Base-by-base conservation (phyloP, 495 filamentous ascomycete species). In the Podospora pseudopauciseta region DNA sequence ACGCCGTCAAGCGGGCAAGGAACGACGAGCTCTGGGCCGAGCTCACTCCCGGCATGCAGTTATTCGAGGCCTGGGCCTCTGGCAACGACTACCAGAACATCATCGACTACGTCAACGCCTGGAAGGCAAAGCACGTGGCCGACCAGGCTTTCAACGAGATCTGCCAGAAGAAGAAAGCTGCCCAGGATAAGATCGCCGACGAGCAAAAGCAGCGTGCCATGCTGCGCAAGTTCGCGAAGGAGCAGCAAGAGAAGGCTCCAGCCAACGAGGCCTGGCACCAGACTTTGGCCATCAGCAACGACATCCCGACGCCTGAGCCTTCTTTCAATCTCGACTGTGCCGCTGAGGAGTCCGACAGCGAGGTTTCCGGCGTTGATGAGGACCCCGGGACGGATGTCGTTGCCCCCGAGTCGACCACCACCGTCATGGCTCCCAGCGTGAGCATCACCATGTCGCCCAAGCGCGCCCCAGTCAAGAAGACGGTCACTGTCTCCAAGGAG, bases 191-290 rank as follows among this genome's bases (percentile, higher is more conserved):
- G 39, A 6, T 13, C 2, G 39, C 15, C 39, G 13, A 16, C 39
- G 9, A 9, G 39, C 13, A 49, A 11, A 16, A 32, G 30, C 23
- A 23, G 23, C 23, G 23, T 1, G 23, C 23, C 23, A 23, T 23
- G 23, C 23, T 2, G 23, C 23, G 23, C 23, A 23, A 23, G 23
- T 23, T 23, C 23, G 23, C 23, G 23, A 23, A 23, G 23, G 13
- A 64, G 39, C 34, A 64, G 62, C 4, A 54, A n/a, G 20, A 54
- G 27, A 64, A 64, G 62, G 18, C n/a, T 7, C n/a, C 5, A 19
- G 62, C 9, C 18, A 23, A 54, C 34, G 34, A 53, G 39, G 27
- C n/a, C 16, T 16, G 54, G 15, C n/a, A 26, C 23, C 23, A 23
- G 23, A 23, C 23, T 23, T 23, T 23, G 23, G 62, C 20, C n/a